Conservation (phyloP, 306 rosid species). For the Ochetophila trinervis region DNA sequence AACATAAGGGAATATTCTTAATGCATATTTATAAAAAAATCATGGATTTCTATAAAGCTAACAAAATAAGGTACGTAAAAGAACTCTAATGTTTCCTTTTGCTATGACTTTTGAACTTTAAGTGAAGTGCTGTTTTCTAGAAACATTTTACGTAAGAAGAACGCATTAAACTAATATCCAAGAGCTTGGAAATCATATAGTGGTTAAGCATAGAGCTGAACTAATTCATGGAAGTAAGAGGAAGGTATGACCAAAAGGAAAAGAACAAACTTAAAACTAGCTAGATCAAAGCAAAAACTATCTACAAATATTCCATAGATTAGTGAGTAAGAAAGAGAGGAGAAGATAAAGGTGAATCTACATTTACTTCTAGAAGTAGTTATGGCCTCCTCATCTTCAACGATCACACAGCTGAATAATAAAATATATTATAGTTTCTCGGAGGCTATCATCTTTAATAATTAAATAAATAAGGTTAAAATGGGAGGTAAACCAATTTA, state of each 20-base stretch:
- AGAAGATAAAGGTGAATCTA: conserved; percentile 28
- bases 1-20: not conserved
- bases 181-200: not conserved
- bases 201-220: not conserved
- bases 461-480: not conserved
- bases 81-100: no score
- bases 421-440: conserved; percentile 26
- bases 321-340: not conserved
- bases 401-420: conserved; percentile 67
- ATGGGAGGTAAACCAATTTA: not conserved
- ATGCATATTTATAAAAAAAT: no score
- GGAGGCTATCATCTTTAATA: not conserved
- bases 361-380: conserved; percentile 85
- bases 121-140: not conserved
- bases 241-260: not conserved
- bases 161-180: not conserved
- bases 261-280: not conserved
- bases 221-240: not conserved
- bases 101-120: no score
- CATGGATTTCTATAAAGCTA: no score
- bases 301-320: not conserved
- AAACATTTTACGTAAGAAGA: not conserved
- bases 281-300: not conserved
- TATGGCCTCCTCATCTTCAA: conserved; percentile 66
- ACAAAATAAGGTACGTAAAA: no score